These are phyloP conservation scores for Hippophae gyantsensis DNA, from an alignment of 306 rosid genomes.

Conservation along the genomic window DNA sequence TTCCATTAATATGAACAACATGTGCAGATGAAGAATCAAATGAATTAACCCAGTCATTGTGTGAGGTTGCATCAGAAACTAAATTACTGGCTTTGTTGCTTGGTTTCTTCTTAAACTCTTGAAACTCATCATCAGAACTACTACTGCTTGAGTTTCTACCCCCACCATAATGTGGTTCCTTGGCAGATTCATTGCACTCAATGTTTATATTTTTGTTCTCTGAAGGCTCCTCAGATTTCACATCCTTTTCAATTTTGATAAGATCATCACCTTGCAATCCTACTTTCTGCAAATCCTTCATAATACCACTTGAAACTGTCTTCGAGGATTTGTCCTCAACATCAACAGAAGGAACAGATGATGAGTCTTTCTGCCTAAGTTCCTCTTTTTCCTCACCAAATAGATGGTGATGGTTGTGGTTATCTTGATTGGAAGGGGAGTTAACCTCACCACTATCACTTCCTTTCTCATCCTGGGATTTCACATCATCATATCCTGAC, in stretches of 20 bases:
- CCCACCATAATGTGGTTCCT: constrained; percentile 24
- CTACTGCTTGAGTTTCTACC: constrained; percentile 25
- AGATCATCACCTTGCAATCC: constrained; percentile 20
- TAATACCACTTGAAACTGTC: constrained; percentile 24
- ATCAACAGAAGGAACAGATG: constrained; percentile 20
- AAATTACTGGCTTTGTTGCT: constrained; percentile 23
- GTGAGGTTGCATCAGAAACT: constrained; percentile 15
- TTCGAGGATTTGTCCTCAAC: constrained; percentile 25
- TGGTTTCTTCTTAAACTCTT: constrained; percentile 19
- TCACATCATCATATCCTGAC: constrained; percentile 50
- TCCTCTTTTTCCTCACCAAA: constrained; percentile 26
- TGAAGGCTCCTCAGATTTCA: constrained; percentile 29
- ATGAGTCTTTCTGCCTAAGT: constrained; percentile 22
- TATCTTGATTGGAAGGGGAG: constrained; percentile 33
- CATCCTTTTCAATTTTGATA: constrained; percentile 26
- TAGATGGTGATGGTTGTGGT: constrained; percentile 21
- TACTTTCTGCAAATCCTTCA: constrained; percentile 14
- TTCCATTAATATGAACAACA: constrained; percentile 10
- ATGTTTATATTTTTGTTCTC: constrained; percentile 20
- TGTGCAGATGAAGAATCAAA: constrained; percentile 19
- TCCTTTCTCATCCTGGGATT: constrained; percentile 41
- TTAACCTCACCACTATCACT: constrained; percentile 45
- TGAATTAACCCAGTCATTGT: constrained; percentile 19
- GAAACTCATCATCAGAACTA: constrained; percentile 42
- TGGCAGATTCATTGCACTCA: constrained; percentile 20